Conservation (phyloP, 2,329 filamentous ascomycete species). For the Metarhizium guizhouense region DNA sequence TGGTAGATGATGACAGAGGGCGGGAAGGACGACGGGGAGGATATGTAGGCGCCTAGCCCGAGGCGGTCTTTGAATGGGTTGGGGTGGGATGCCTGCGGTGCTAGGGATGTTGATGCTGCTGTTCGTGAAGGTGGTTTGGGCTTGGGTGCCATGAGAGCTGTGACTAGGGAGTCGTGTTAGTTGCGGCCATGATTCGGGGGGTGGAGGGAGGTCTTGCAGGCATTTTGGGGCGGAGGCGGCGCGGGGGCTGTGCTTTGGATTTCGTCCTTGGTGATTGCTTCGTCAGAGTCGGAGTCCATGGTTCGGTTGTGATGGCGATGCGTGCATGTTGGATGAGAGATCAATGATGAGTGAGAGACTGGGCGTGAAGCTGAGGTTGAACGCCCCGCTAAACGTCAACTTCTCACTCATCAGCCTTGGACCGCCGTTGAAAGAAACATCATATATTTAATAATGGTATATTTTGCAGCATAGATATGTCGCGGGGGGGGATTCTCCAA, state of each 20-base stretch:
- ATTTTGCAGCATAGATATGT: no score
- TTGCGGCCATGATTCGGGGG: background rate
- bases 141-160: constrained; percentile 28
- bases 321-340: background rate
- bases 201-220: background rate
- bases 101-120: background rate
- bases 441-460: no score
- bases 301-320: background rate
- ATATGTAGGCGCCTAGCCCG: constrained; percentile 59
- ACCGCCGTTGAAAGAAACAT: background rate
- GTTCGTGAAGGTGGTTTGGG: constrained; percentile 17
- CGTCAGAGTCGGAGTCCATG: constrained; percentile 21
- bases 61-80: constrained; percentile 42
- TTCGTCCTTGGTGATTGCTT: constrained; percentile 34
- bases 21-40: constrained; percentile 51
- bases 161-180: constrained; percentile 14
- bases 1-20: constrained; percentile 55
- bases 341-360: background rate
- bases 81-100: constrained; percentile 11
- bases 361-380: background rate
- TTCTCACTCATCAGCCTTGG: background rate
- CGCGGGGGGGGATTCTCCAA: no score
- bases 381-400: background rate
- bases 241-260: constrained; percentile 23
- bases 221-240: constrained; percentile 4